Base-by-base conservation (phyloP, 106 monocot species). In the Vanilla planifolia region DNA sequence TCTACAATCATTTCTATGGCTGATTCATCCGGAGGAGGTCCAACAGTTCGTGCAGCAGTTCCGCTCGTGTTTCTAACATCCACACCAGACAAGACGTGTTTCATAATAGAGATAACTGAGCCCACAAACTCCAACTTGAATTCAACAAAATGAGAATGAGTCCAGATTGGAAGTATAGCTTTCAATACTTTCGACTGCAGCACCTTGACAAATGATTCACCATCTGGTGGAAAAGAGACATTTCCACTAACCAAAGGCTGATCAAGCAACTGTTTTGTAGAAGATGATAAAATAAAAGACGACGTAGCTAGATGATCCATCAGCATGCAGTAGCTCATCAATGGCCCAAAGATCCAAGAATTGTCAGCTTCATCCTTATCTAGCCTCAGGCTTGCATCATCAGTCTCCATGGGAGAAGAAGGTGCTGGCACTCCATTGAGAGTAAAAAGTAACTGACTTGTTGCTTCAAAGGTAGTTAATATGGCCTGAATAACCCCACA, bases 321-420 rank as follows among this genome's bases (percentile, higher is more conserved):
- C 28, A 85, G 73, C 22, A 77, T 44, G 59, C 85, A 79, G 64
- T 99, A 99, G 66, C 80, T 85, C 16, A 80, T 65, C 42, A 99
- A 71, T 8, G 98, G 88, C 60, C 98, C 92, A 88, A 82, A 75
- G 48, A 99, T 82, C 98, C 98, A 99, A 29, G 74, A 72, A 60
- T 67, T 70, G 48, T 82, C 82, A 48, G 62, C 59, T 56, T 88
- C 98, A 32, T 78, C 85, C 33, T 58, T 84, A 42, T 80, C 74
- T n/a, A 72, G 60, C 59, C 69, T 80, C 25, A 39, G 41, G 55
- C 35, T 71, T 47, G 56, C 75, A 63, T 84, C 75, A 66, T 98
- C 92, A 5, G 75, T 99, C 17, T 92, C 88, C 98, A 99, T 99
- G 24, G 98, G 98, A 48, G 98, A 99, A n/a, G n/a, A n/a, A n/a